Percentiles rank a stretch among this genome's conserved stretches.
Evolutionary conservation across 2,329 filamentous ascomycete species (phyloP).

Genomic region (Botryosphaeria dothidea): DNA sequence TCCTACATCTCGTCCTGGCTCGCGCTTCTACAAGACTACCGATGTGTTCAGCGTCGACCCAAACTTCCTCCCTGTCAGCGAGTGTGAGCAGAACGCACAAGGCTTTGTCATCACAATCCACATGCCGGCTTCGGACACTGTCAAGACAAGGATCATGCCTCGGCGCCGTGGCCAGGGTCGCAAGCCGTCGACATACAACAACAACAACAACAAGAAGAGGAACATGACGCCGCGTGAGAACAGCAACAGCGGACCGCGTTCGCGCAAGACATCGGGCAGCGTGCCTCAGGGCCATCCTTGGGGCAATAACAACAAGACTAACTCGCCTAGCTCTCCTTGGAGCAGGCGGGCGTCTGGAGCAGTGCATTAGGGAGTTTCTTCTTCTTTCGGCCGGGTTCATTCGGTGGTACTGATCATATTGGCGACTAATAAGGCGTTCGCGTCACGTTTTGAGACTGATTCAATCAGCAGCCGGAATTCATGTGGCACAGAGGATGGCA

Average conservation of each 20-base stretch:
- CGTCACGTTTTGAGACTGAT: conserved; percentile 17
- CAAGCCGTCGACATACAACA: conserved; percentile 12
- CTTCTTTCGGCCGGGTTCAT: conserved; percentile 5
- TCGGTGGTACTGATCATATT: conserved; percentile 12
- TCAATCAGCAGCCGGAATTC: conserved; percentile 1
- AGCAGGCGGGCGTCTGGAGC: conserved; percentile 8
- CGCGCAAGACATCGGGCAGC: conserved; percentile 10
- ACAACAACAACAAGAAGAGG: conserved; percentile 15
- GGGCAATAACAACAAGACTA: conserved; percentile 14
- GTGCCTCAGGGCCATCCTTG: conserved; percentile 9
- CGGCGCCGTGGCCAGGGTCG: neutral
- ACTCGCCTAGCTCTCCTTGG: conserved; percentile 10
- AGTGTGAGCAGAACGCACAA: conserved; percentile 11
- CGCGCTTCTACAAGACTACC: conserved; percentile 14
- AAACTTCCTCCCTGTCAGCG: neutral
- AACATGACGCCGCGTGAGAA: conserved; percentile 9
- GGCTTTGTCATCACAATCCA: conserved; percentile 9
- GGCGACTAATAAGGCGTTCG: conserved; percentile 17
- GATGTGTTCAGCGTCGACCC: conserved; percentile 12
- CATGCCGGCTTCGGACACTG: neutral
- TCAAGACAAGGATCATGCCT: conserved; percentile 12
- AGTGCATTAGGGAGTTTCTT: conserved; percentile 10
- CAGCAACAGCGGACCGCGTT: conserved; percentile 10
- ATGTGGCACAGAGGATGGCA: conserved; percentile 11
- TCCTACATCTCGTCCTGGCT: conserved; percentile 1